A percentile compares a stretch with the other conserved stretches of the same genome.
Evolutionary conservation across 768 basidiomycete genomes (phyloP).

Genomic region (Tephrocybe sp.): DNA sequence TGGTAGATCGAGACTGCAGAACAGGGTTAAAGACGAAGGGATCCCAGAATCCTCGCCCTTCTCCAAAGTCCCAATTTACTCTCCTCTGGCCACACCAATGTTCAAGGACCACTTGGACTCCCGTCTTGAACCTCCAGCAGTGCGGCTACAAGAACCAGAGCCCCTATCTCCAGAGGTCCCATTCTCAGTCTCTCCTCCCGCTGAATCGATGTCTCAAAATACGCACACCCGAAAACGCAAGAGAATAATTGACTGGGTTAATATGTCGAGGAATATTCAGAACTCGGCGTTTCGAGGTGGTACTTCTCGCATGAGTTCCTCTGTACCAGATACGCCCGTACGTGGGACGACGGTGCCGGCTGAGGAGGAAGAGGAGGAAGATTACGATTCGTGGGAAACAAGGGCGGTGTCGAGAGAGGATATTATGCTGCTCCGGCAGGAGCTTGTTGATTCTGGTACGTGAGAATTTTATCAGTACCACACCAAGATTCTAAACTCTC

Average conservation of each 20-base stretch:
- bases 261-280: background rate
- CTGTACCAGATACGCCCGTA: background rate
- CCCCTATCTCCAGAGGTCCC: background rate
- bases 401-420: conserved; percentile 22
- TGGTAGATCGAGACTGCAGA: background rate
- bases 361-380: conserved; percentile 11
- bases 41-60: background rate
- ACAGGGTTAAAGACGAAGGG: too few relatives aligned
- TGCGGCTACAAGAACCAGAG: too few relatives aligned
- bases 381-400: conserved; percentile 28
- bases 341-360: background rate
- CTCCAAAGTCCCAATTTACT: background rate
- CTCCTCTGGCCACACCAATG: background rate
- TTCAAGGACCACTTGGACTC: background rate
- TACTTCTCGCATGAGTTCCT: background rate
- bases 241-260: conserved; percentile 16
- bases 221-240: conserved; percentile 14
- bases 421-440: conserved; percentile 17
- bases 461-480: background rate
- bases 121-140: background rate
- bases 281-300: background rate
- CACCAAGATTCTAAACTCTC: background rate
- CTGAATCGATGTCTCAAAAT: conserved; percentile 6
- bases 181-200: background rate
- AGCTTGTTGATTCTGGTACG: conserved; percentile 15